Conservation (phyloP, 1,139 yeast species). For the Taiozyma sp. region DNA sequence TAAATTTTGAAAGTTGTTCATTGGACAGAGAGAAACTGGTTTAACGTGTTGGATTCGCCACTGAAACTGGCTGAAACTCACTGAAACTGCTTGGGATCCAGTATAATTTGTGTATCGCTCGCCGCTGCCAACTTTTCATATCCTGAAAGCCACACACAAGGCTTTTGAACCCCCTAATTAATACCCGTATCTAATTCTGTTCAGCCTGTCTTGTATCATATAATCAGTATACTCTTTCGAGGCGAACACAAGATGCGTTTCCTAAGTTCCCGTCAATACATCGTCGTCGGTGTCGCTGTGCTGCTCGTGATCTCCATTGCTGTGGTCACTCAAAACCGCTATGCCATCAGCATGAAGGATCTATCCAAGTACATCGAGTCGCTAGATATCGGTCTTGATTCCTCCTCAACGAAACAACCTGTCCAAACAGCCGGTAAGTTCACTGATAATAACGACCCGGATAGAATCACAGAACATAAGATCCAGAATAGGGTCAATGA, state of each 20-base stretch:
- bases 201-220: too few species aligned
- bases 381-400: conserved; percentile 1
- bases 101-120: too few species aligned
- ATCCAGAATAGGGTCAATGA: conserved; percentile 19
- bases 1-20: too few species aligned
- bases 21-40: too few species aligned
- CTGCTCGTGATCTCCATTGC: not conserved
- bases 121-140: too few species aligned
- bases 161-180: not conserved
- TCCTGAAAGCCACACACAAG: not conserved
- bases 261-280: not conserved
- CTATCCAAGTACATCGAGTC: conserved; percentile 1
- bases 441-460: conserved; percentile 15
- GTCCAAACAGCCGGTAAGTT: conserved; percentile 5
- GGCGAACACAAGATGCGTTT: not conserved
- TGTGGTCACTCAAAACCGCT: not conserved
- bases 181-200: too few species aligned
- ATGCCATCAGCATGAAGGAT: not conserved
- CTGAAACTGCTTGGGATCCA: too few species aligned
- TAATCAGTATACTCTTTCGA: too few species aligned
- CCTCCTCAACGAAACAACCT: not conserved
- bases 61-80: too few species aligned
- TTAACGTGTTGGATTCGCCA: too few species aligned
- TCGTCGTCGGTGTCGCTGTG: not conserved
- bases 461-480: conserved; percentile 14